Evolutionary conservation across 164 flowering plant genomes (phyloP).

Genomic region (Liriodendron chinense): DNA sequence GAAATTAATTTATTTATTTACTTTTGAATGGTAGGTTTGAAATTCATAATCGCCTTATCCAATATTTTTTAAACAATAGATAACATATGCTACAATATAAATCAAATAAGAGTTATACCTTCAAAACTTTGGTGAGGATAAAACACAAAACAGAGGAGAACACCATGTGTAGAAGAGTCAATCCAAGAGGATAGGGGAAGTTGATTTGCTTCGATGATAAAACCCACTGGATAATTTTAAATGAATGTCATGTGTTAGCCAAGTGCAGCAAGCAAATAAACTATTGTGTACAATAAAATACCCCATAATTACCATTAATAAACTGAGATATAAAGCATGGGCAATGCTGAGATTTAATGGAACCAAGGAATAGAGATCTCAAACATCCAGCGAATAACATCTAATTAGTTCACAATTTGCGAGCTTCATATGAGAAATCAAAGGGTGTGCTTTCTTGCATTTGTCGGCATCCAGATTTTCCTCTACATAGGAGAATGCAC

Average conservation of each 20-base stretch:
- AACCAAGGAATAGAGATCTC: no score
- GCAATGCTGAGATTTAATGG: not conserved
- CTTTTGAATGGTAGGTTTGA: not conserved
- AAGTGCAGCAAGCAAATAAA: conserved; percentile 8
- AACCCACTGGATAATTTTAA: conserved; percentile 75
- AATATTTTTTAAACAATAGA: not conserved
- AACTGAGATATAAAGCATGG: not conserved
- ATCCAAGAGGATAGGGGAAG: conserved; percentile 94
- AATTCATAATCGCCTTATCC: not conserved
- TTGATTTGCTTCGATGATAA: conserved; percentile 94
- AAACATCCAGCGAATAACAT: no score
- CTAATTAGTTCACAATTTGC: no score
- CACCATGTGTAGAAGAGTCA: conserved; percentile 95
- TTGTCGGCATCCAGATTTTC: no score
- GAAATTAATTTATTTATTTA: not conserved
- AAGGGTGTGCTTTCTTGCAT: no score
- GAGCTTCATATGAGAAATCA: no score
- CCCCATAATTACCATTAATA: not conserved
- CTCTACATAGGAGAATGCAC: no score
- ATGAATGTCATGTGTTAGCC: conserved; percentile 14
- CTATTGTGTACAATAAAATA: not conserved
- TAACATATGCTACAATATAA: not conserved
- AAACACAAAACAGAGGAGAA: conserved; percentile 94
- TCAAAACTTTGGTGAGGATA: conserved; percentile 70
- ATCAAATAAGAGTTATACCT: conserved; percentile 44